Conservation (phyloP, 305 asterid species). For the Nicotiana rustica region DNA sequence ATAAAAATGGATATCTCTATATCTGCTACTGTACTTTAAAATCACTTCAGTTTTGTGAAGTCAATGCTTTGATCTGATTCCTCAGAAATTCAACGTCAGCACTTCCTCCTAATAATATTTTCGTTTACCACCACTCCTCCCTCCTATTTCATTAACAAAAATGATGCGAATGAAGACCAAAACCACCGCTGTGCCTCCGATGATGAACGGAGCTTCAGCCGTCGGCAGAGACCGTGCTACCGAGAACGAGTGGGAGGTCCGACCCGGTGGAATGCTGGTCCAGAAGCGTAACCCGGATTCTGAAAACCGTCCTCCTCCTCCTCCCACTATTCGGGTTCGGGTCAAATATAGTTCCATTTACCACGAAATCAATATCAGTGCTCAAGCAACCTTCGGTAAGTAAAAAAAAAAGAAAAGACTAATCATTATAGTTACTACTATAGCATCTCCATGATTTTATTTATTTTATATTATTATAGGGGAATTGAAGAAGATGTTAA, state of each 20-base stretch:
- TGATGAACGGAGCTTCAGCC: constrained; percentile 37
- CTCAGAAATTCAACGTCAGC: neutral
- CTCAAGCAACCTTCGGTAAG: constrained; percentile 86
- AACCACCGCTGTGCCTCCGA: constrained; percentile 42
- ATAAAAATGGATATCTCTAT: neutral
- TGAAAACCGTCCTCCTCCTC: constrained; percentile 65
- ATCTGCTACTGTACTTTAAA: neutral
- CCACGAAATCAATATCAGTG: constrained; percentile 74
- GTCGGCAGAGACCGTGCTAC: constrained; percentile 32
- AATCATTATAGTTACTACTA: neutral
- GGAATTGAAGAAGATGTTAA: constrained; percentile 87
- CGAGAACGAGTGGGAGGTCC: constrained; percentile 70
- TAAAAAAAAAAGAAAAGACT: neutral
- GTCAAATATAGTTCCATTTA: constrained; percentile 80
- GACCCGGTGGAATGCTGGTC: constrained; percentile 97
- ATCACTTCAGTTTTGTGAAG: constrained; percentile 23
- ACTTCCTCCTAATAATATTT: neutral
- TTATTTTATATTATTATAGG: constrained; percentile 47
- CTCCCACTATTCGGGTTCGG: constrained; percentile 69
- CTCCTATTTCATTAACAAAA: constrained; percentile 15
- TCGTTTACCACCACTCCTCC: neutral
- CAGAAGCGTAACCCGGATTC: constrained; percentile 51
- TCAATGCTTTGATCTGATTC: constrained; percentile 34
- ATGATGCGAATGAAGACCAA: constrained; percentile 65
- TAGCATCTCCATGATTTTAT: neutral